Base-by-base conservation (phyloP, 768 basidiomycete genomes). In the Termitomyces sp. region DNA sequence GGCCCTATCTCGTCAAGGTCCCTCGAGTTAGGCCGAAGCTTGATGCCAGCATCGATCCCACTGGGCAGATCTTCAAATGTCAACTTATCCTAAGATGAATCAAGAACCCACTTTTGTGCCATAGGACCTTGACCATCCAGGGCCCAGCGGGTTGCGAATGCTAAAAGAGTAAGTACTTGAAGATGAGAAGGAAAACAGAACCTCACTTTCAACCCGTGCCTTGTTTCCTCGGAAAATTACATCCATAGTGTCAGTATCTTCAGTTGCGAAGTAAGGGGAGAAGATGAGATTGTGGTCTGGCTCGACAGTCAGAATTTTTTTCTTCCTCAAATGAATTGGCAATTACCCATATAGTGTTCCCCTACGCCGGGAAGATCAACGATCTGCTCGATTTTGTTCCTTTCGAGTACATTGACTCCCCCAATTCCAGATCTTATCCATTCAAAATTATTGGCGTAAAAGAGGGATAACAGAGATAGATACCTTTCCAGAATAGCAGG, bases 361-460 rank as follows among this genome's bases (percentile, higher is more conserved):
- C 91, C 90, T 0, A 94, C 90, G 18, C 86, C 86, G 1, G 88
- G 87, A 14, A 92, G 79, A 54, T 89, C 82, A 14, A 88, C 76
- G 28, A 82, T 51, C 57, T 76, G 72, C 7, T 70, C 62, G 33
- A 92, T 78, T 11, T 74, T 75, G 53, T 79, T 70, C 35, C 70
- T 71, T 41, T 77, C 64, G 41, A 91, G 71, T 41, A 86, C 62
- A 0, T 70, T 65, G 2, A 66, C 62, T 0, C 79, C 75, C 2
- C 91, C 91, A 54, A 94, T 86, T 6, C 91, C 88, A 0, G 86
- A 87, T 33, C 73, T 73, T 45, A 16, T 4, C 13, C 9, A 32
- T 32, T 10, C 22, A 50, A 65, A 0, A 62, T 24, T 36, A 35
- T 58, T 35, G 60, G 11, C 18, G 41, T 6, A 16, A 3, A 3